Percentiles rank a stretch among this genome's conserved stretches.
phyloP scores from a whole-genome alignment of 345 rosid genomes.

The Hibiscus syriacus region DNA sequence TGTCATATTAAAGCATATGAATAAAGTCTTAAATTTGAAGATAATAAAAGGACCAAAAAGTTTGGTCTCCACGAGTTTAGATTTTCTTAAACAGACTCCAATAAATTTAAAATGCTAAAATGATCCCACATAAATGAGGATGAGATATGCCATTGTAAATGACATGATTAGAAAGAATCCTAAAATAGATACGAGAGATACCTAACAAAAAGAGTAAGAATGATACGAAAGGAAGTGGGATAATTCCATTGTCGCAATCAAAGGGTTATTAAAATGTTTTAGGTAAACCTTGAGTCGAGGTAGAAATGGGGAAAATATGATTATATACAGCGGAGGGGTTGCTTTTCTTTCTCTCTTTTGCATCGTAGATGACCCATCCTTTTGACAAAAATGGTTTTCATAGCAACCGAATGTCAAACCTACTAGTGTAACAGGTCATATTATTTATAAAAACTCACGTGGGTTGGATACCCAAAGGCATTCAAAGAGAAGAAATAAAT shows the following conservation, averaged over 20 bases:
- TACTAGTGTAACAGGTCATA: constrained; percentile 17
- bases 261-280: constrained; percentile 7
- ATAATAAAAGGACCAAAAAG: not conserved
- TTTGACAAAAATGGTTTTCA: constrained; percentile 21
- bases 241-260: constrained; percentile 18
- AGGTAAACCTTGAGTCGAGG: constrained; percentile 17
- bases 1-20: not conserved
- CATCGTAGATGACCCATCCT: constrained; percentile 9
- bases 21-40: too few species aligned
- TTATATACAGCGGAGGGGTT: not conserved
- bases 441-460: constrained; percentile 14
- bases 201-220: not conserved
- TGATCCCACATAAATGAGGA: too few species aligned
- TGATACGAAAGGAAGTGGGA: not conserved
- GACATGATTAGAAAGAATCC: too few species aligned
- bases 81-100: too few species aligned
- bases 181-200: too few species aligned
- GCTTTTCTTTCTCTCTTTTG: not conserved
- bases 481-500: too few species aligned
- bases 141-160: too few species aligned
- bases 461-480: too few species aligned
- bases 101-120: too few species aligned
- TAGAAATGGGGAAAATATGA: constrained; percentile 9
- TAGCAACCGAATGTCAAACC: constrained; percentile 21
- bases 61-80: too few species aligned